A percentile compares a stretch with the other conserved stretches of the same genome.
Conservation (phyloP, 306 rosid genomes). For the Casuarina cunninghamiana region DNA sequence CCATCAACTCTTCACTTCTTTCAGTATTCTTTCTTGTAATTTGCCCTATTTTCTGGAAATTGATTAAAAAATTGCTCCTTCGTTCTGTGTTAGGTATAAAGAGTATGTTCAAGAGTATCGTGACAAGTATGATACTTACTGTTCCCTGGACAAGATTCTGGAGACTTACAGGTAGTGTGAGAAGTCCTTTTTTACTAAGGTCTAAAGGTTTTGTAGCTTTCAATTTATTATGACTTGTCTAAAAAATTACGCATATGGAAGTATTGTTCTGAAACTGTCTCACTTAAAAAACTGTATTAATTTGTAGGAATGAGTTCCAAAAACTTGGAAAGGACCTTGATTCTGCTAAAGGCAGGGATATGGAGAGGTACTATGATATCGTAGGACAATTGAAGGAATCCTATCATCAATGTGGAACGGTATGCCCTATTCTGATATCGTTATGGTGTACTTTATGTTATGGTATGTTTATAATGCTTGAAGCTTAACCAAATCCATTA, state of each 20-base stretch:
- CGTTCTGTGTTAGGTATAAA: constrained; percentile 57
- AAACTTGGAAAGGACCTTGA: constrained; percentile 70
- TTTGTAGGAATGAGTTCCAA: constrained; percentile 63
- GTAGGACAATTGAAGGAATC: constrained; percentile 68
- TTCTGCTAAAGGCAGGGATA: constrained; percentile 54
- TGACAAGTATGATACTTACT: constrained; percentile 81
- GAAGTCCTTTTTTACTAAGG: constrained; percentile 10
- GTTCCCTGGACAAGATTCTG: constrained; percentile 81
- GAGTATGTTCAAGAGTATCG: constrained; percentile 86
- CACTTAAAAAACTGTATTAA: constrained; percentile 9
- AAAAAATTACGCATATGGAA: constrained; percentile 17
- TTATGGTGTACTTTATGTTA: constrained; percentile 3
- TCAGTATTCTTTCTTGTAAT: constrained; percentile 11
- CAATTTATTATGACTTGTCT: constrained; percentile 14
- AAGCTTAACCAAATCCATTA: constrained; percentile 16
- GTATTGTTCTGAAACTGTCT: constrained; percentile 18
- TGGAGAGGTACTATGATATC: constrained; percentile 54
- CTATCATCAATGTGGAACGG: constrained; percentile 64
- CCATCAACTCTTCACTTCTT: constrained; percentile 11
- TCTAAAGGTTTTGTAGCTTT: constrained; percentile 9
- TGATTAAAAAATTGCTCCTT: constrained; percentile 22
- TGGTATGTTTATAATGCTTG: constrained; percentile 17
- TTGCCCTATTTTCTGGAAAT: constrained; percentile 31
- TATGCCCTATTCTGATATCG: constrained; percentile 34
- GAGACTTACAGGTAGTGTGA: constrained; percentile 66